These are phyloP conservation scores for Uronychia binucleata DNA, from an alignment of 73 alveolate species.

Conservation along the genomic window DNA sequence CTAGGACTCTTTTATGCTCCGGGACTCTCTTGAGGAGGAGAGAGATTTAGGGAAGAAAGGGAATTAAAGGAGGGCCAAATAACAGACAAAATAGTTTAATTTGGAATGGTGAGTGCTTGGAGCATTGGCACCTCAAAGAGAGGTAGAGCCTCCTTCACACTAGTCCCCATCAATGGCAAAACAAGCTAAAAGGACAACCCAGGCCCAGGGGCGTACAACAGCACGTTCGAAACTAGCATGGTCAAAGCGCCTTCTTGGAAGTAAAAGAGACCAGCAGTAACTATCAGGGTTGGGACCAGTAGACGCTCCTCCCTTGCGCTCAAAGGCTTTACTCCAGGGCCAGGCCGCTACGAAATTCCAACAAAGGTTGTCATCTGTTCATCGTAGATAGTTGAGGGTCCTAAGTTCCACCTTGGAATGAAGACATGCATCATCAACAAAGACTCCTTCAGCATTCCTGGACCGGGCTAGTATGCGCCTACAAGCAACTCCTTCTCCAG, in stretches of 20 bases:
- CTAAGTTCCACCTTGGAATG: neutral
- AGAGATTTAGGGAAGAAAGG: too few relatives aligned
- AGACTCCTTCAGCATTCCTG: neutral
- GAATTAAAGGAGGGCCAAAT: too few relatives aligned
- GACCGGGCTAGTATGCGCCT: neutral
- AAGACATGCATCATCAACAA: neutral
- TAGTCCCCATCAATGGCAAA: neutral
- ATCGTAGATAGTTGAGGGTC: neutral
- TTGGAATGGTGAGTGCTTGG: neutral
- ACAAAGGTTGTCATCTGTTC: neutral
- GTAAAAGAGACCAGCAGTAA: neutral
- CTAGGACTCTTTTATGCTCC: too few relatives aligned
- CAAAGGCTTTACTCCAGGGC: neutral
- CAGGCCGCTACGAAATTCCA: neutral
- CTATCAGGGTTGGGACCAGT: neutral
- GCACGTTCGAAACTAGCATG: neutral
- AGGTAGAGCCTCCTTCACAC: neutral
- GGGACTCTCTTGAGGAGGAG: too few relatives aligned
- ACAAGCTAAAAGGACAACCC: too few relatives aligned
- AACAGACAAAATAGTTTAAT: neutral
- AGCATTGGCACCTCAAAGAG: neutral
- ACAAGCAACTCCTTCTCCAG: neutral
- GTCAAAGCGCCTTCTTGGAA: neutral
- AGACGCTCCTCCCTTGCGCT: neutral
- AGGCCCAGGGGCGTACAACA: neutral